Percentiles rank a stretch among this genome's conserved stretches.
Conservation (phyloP, 2,329 filamentous ascomycete species). For the Diplodia corticola region DNA sequence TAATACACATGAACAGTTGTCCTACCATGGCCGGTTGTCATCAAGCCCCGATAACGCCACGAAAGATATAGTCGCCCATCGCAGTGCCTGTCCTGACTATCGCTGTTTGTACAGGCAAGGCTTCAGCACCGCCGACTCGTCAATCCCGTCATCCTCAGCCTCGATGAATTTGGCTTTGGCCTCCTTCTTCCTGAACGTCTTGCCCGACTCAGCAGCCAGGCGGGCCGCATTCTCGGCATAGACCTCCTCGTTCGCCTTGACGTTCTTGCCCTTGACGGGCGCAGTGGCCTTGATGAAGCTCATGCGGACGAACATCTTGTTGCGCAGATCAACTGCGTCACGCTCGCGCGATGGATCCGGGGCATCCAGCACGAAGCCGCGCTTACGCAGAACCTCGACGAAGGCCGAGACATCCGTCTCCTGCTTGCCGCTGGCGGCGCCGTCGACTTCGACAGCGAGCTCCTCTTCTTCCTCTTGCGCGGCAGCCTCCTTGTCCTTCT, state of each 20-base stretch:
- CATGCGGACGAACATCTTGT: slow-evolving; percentile 99
- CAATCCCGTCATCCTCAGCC: slow-evolving; percentile 51
- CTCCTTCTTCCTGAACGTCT: slow-evolving; percentile 41
- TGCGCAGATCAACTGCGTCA: slow-evolving; percentile 72
- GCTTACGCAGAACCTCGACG: slow-evolving; percentile 73
- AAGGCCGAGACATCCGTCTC: slow-evolving; percentile 89
- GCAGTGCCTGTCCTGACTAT: slow-evolving; percentile 42
- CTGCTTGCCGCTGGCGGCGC: slow-evolving; percentile 45
- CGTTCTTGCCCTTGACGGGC: slow-evolving; percentile 75
- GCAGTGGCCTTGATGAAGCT: slow-evolving; percentile 82
- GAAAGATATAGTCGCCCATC: neutral
- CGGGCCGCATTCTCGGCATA: slow-evolving; percentile 36
- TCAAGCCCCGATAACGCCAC: neutral
- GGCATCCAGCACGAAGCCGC: slow-evolving; percentile 76
- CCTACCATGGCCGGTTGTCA: neutral
- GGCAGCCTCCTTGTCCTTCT: slow-evolving; percentile 51
- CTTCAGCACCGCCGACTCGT: slow-evolving; percentile 72
- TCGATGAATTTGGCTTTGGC: slow-evolving; percentile 44
- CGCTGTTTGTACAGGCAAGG: slow-evolving; percentile 95
- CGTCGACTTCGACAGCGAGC: slow-evolving; percentile 65
- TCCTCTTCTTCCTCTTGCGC: slow-evolving; percentile 59
- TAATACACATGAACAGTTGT: neutral
- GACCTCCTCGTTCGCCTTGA: slow-evolving; percentile 42
- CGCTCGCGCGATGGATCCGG: slow-evolving; percentile 55
- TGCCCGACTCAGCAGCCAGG: slow-evolving; percentile 17